Evolutionary conservation across 805 yeast genomes (phyloP), one percentile per base, ranked within the genome.

Genomic region (Teunomyces funiuensis): DNA sequence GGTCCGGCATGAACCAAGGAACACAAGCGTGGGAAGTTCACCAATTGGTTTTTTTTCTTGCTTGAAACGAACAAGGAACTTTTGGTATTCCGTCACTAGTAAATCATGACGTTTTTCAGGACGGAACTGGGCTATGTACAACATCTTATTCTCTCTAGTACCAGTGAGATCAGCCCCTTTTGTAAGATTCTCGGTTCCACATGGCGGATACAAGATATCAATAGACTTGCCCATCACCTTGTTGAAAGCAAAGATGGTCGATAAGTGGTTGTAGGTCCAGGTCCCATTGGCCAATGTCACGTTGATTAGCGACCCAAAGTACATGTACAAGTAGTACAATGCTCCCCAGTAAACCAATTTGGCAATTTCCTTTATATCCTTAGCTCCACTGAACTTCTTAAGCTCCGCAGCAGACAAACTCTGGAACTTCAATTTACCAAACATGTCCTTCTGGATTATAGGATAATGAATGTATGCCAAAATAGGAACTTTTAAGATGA

Each of bases 381-480:
- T n/a, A 5, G 49, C 44, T 22, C 37, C 36, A 25, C 22, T 52
- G 44, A 56, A 43, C 31, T 52, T 55, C 45, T 50, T 51, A 36
- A 44, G 52, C 37, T 39, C 52, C 10, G 14, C 7, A 15, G 33
- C 14, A 37, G 36, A 46, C 39, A 59, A 41, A 3, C 44, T 53
- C 29, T 56, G 43, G 41, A 57, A 60, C 39, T 65, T 65, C 47
- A 85, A 63, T 51, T 84, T 83, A 37, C 66, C 67, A 49, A 89
- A 66, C 99, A 93, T 93, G 51, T 91, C 98, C 19, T 69, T 64
- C 31, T 95, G 95, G 25, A 93, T 82, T 13, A 90, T 79, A 1
- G 99, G 99, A 66, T 86, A 93, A 65, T 93, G 99, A n/a, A 88
- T 87, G 56, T 93, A 93, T 0, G 96, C 80, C 17, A 85, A 65